Base-by-base conservation (phyloP, 228 moss, liverwort and hornwort species). In the Sphagnum magellanicum region DNA sequence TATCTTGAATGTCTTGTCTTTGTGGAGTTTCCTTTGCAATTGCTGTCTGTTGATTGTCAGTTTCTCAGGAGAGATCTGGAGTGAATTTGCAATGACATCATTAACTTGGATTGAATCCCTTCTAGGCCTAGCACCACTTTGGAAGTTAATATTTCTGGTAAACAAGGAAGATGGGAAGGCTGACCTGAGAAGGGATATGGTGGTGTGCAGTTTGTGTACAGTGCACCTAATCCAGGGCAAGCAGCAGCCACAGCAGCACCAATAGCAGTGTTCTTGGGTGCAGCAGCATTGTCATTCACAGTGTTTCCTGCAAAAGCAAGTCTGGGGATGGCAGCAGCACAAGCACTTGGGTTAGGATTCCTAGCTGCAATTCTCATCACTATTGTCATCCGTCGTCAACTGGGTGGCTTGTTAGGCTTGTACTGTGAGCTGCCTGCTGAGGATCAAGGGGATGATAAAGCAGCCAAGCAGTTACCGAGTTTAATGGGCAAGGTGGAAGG, bases 201-300 rank as follows among this genome's bases (percentile, higher is more conserved):
- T 46, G 49, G 50, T 60, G 59, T 58, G 62, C 83, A 95, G 95
- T 95, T 92, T 63, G 92, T 95, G n/a, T 95, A 95, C 60, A 89
- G 92, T 64, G 91, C 95, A 51, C 81, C 95, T 10, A 95, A 92
- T 75, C 95, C 95, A 48, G 95, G 95, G 60, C 89, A 92, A 87
- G 95, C 95, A 70, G 95, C 95, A 65, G 92, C 95, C 6, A 89
- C 87, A 48, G 95, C 79, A 63, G 95, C 95, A 68, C 95, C 95
- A 50, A 51, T 92, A 60, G 95, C 95, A 32, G 95, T 95, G 6
- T 89, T 90, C 11, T 6, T 90, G 58, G 95, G 92, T 46, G 90
- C 90, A 60, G 79, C 90, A n/a, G 83, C 90, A n/a, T 76, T 95
- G 16, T 90, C 85, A 32, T 89, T 89, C 77, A 87, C 86, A 14